Evolutionary conservation across 306 rosid genomes (phyloP).

Genomic region (Potentilla sterilis): DNA sequence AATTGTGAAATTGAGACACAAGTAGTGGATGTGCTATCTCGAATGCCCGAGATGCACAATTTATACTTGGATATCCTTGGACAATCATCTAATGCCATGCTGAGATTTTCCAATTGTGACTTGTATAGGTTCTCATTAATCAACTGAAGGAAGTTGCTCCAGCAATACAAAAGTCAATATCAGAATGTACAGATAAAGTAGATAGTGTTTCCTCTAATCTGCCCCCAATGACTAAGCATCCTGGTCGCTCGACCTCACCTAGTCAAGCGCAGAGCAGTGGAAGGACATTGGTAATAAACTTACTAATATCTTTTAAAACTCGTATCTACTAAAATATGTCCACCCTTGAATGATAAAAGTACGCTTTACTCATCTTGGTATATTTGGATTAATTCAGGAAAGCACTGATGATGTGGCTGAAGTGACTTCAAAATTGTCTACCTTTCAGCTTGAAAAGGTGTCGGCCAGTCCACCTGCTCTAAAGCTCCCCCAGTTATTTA

Average conservation of each 20-base stretch:
- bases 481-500: conserved; percentile 96
- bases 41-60: not conserved
- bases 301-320: not conserved
- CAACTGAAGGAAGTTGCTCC: conserved; percentile 99
- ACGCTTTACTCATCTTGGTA: conserved; percentile 11
- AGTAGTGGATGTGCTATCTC: not conserved
- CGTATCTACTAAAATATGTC: conserved; percentile 18
- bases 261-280: conserved; percentile 72
- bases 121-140: conserved; percentile 80
- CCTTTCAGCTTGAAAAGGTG: conserved; percentile 77
- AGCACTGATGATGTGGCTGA: conserved; percentile 72
- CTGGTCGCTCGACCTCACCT: conserved; percentile 63
- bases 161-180: conserved; percentile 80
- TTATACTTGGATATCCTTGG: conserved; percentile 17
- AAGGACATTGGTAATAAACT: conserved; percentile 62
- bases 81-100: conserved; percentile 9
- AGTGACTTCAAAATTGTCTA: conserved; percentile 67
- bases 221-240: conserved; percentile 65
- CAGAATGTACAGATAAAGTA: conserved; percentile 93
- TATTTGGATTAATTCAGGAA: conserved; percentile 52
- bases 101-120: conserved; percentile 27
- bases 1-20: conserved; percentile 10
- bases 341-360: not conserved
- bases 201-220: conserved; percentile 66
- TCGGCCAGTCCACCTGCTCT: conserved; percentile 80